Evolutionary conservation across 805 yeast species (phyloP), one percentile per base, ranked within the genome.

Genomic region (Teunomyces panamensis): DNA sequence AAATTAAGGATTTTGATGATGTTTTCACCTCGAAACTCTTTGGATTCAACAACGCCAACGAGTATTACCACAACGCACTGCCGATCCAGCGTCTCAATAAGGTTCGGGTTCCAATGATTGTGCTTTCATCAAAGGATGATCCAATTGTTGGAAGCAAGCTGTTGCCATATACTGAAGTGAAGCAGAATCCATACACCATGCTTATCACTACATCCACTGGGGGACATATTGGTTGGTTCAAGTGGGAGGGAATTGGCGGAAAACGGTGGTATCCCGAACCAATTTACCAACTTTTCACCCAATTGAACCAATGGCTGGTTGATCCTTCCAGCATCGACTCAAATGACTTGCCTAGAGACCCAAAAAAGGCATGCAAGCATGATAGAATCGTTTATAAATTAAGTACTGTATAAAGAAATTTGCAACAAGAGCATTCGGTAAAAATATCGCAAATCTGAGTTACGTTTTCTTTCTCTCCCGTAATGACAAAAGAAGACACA

Each of bases 1-100:
- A 68, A 11, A 67, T 84, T 14, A 64, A 66, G 20, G 84, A 84
- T 37, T 85, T 85, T 56, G 94, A 86, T 60, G 73, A 77, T 35
- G 58, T 63, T 7, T 82, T 80, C 65, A 86, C 92, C 3, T 77
- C 84, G 16, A 79, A 75, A 47, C 55, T 80, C 30, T 79, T 82
- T 53, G 90, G 90, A 0, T 80, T 84, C 62, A 78, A 80, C 47
- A 72, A 78, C 37, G 86, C 84, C 2, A 65, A 65, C 48, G 81
- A 82, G 42, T 86, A 86, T 65, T 85, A 85, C 60, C 67, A 83
- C 45, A 81, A 78, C 29, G 87, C 85, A 2, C 78, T 85, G 11
- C 86, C 91, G 1, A 71, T 77, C 29, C 75, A 79, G 52, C 69
- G 84, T 53, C 64, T 85, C 14, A 65, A 74, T 35, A 71, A 77